Conservation (phyloP, 345 rosid genomes). For the Eucalyptus shirleyi region DNA sequence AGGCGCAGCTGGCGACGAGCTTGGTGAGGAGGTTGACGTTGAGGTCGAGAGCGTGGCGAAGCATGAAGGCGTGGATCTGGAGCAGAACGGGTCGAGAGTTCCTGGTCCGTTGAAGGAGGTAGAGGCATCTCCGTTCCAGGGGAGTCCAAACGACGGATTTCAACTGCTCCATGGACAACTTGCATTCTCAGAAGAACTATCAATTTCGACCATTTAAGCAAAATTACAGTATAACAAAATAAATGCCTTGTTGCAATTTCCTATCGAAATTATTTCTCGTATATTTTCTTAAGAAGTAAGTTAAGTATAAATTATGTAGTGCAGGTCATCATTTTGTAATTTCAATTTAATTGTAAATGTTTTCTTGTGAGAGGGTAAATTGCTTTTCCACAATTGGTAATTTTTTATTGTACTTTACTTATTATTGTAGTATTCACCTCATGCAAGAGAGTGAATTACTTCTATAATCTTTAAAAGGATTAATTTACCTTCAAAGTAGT, state of each 20-base stretch:
- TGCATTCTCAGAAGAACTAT: neutral
- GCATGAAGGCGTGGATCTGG: conserved; percentile 59
- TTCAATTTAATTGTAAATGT: neutral
- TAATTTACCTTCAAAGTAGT: neutral
- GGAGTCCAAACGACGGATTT: conserved; percentile 30
- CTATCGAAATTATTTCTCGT: neutral
- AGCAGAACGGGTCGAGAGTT: conserved; percentile 15
- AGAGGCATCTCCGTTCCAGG: conserved; percentile 35
- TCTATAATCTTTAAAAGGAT: neutral
- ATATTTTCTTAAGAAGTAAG: neutral
- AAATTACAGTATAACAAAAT: neutral
- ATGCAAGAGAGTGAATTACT: neutral
- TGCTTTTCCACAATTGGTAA: neutral
- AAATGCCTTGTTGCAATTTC: neutral
- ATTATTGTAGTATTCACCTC: neutral
- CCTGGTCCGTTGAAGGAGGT: conserved; percentile 23
- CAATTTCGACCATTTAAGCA: neutral
- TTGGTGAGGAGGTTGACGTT: conserved; percentile 53
- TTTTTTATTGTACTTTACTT: neutral
- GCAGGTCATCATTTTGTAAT: neutral
- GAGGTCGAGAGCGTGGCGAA: conserved; percentile 40
- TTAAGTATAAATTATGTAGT: neutral
- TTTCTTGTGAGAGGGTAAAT: neutral
- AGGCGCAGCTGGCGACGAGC: conserved; percentile 23
- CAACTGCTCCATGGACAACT: neutral